Evolutionary conservation across 352 stramenopile species (phyloP), one percentile per base, ranked within the genome.

Genomic region (Phytophthora capsici): DNA sequence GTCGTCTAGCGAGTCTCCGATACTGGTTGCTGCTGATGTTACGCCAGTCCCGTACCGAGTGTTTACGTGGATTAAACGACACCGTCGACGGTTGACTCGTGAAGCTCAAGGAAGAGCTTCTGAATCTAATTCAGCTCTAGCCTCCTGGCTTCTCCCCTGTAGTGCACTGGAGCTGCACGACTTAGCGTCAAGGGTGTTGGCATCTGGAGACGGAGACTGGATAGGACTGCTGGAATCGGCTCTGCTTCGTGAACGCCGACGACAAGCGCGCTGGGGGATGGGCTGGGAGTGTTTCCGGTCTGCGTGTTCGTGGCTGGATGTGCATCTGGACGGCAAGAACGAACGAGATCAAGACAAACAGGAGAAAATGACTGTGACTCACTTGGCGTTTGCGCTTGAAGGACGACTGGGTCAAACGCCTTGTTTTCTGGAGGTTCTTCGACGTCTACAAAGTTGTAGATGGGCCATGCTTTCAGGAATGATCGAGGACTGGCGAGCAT

Each of bases 201-300:
- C 41, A 34, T 34, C 28, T 34, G 14, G 30, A 57, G 25, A 38
- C 22, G 53, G 54, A 1, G 63, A 77, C 10, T 84, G 73, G 66
- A 71, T 80, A 19, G 38, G 34, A 4, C 41, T 55, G 1, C 57
- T 91, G 23, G 69, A 84, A 38, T 48, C 36, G 9, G 80, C 77
- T 20, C 32, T 90, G 7, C 16, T 57, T 4, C 49, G 41, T 7
- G 71, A 82, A 28, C 56, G 71, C 1, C 38, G 57, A 6, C 49
- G 54, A 26, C 83, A 69, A 7, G 38, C 43, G 36, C 57, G 61
- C 20, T 94, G 86, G 86, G 55, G 66, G 1, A 59, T 77, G n/a
- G 82, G 82, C 8, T 94, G 86, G 86, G 72, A 81, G 23, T 91
- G 82, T 49, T 90, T 94, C 58, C 82, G 77, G 1, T 68, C 71